phyloP scores from a whole-genome alignment of 192 early-diverging fungal species.

The Rhizophagus sp. region DNA sequence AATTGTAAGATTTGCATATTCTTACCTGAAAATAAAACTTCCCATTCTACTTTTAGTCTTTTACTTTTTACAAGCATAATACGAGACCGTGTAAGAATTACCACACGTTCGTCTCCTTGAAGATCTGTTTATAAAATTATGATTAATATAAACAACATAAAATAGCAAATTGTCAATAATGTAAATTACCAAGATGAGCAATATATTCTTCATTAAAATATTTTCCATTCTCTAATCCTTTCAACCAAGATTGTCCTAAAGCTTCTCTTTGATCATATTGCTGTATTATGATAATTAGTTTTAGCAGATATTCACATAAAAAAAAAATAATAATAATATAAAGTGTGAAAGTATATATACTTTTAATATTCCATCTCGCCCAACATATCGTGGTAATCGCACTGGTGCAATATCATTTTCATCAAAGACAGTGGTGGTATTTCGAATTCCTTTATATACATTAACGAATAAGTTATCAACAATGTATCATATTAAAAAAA shows the following conservation, averaged over 20 bases:
- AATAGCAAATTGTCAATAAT: not conserved
- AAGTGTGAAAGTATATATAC: slow-evolving; percentile 38
- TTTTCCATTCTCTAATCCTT: slow-evolving; percentile 72
- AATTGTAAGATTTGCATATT: not conserved
- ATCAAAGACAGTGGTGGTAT: slow-evolving; percentile 89
- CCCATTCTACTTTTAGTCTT: slow-evolving; percentile 80
- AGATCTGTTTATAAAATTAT: slow-evolving; percentile 43
- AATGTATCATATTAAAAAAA: not conserved
- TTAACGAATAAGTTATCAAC: not conserved
- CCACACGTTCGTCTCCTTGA: slow-evolving; percentile 81
- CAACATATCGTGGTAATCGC: slow-evolving; percentile 82
- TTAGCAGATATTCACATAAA: not conserved
- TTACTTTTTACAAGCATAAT: slow-evolving; percentile 77
- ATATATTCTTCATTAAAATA: slow-evolving; percentile 85
- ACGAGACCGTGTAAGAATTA: slow-evolving; percentile 77
- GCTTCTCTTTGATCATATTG: slow-evolving; percentile 77
- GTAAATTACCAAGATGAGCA: slow-evolving; percentile 67
- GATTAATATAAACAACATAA: not conserved
- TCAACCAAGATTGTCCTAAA: slow-evolving; percentile 84
- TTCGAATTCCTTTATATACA: slow-evolving; percentile 67
- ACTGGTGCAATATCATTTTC: slow-evolving; percentile 83
- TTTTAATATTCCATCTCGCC: slow-evolving; percentile 80
- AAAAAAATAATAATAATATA: slow-evolving; percentile 1
- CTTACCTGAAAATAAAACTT: slow-evolving; percentile 64
- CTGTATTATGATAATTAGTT: slow-evolving; percentile 24